phyloP scores from a whole-genome alignment of 2,329 filamentous ascomycete genomes.

The Epichloe typhina region DNA sequence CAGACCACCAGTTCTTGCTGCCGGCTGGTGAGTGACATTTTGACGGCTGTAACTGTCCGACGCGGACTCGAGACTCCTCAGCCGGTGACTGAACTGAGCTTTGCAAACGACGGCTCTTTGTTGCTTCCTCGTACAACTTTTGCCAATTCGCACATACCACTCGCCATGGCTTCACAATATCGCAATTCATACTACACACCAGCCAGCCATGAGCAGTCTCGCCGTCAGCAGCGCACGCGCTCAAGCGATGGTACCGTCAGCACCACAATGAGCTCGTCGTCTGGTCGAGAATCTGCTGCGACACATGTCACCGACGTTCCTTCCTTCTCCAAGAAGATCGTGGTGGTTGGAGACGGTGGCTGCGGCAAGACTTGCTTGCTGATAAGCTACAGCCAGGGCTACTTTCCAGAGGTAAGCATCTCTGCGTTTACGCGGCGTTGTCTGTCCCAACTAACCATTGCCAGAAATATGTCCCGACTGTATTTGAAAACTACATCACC shows the following conservation, averaged over 20 bases:
- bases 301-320: constrained; percentile 85
- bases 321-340: constrained; percentile 96
- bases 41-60: background rate
- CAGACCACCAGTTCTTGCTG: background rate
- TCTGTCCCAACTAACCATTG: background rate
- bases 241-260: constrained; percentile 84
- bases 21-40: constrained; percentile 2
- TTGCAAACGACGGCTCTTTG: background rate
- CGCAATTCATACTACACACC: constrained; percentile 40
- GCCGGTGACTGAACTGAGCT: background rate
- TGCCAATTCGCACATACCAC: background rate
- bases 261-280: constrained; percentile 66
- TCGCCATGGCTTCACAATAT: constrained; percentile 39
- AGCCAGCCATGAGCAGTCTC: constrained; percentile 23
- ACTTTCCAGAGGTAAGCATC: constrained; percentile 81
- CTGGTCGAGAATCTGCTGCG: constrained; percentile 61
- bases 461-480: constrained; percentile 98
- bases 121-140: background rate
- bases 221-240: constrained; percentile 42
- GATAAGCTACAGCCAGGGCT: constrained; percentile 97
- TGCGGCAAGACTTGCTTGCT: constrained; percentile 97
- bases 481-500: constrained; percentile 99
- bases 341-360: constrained; percentile 93
- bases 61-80: background rate
- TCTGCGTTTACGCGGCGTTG: background rate